phyloP scores from a whole-genome alignment of 2,329 filamentous ascomycete genomes.

The Phyllosticta citrichinensis region DNA sequence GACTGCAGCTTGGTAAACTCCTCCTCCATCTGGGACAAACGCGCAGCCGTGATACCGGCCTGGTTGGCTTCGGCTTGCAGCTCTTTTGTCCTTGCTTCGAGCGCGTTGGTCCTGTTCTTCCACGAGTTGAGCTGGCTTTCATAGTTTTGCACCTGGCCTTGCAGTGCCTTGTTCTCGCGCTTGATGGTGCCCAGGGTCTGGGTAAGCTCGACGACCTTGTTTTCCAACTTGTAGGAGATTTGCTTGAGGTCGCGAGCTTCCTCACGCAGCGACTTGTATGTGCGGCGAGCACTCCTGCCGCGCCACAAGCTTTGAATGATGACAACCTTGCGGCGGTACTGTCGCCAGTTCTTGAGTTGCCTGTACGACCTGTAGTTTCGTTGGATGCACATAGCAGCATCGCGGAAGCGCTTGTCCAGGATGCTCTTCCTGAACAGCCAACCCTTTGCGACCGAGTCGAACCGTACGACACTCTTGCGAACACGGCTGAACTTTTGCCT shows the following conservation, averaged over 20 bases:
- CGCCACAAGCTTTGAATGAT: constrained; percentile 91
- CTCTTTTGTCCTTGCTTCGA: constrained; percentile 86
- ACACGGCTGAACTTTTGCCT: constrained; percentile 69
- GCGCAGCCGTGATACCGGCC: constrained; percentile 87
- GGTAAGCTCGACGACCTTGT: constrained; percentile 98
- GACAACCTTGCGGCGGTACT: constrained; percentile 80
- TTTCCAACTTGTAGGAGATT: constrained; percentile 98
- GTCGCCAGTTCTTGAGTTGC: constrained; percentile 71
- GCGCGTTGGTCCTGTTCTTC: constrained; percentile 81
- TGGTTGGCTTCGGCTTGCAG: constrained; percentile 95
- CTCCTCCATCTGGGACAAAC: constrained; percentile 81
- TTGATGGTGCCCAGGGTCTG: constrained; percentile 89
- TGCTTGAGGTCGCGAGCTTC: constrained; percentile 98
- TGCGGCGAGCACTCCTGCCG: constrained; percentile 66
- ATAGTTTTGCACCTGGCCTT: constrained; percentile 87
- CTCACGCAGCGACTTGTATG: constrained; percentile 85
- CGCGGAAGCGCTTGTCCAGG: constrained; percentile 85
- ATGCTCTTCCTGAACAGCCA: constrained; percentile 85
- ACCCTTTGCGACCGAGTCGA: constrained; percentile 85
- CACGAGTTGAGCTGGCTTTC: constrained; percentile 93
- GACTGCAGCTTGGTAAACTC: constrained; percentile 88
- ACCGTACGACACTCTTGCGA: constrained; percentile 73
- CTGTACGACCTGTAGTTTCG: constrained; percentile 75
- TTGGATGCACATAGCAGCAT: constrained; percentile 85
- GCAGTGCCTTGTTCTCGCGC: constrained; percentile 82